phyloP scores from a whole-genome alignment of 2,329 filamentous ascomycete genomes.

The Stagonosporopsis cucurbitacearum region DNA sequence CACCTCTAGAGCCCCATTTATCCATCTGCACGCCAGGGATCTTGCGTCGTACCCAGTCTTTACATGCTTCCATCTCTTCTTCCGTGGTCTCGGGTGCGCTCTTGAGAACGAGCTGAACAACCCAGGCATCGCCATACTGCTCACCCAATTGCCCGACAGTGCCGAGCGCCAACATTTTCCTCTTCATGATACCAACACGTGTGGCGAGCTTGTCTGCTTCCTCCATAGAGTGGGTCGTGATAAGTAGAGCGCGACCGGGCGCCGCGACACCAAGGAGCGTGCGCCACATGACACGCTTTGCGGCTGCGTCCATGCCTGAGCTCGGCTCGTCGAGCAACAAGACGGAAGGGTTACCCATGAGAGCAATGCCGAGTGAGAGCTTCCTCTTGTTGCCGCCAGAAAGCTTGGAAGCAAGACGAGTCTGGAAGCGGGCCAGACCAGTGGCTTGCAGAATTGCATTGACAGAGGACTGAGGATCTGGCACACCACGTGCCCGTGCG shows the following conservation, averaged over 20 bases:
- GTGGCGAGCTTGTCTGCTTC: slow-evolving; percentile 88
- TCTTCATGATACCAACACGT: slow-evolving; percentile 84
- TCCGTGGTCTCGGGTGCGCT: slow-evolving; percentile 75
- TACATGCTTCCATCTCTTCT: slow-evolving; percentile 70
- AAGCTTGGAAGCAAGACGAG: slow-evolving; percentile 77
- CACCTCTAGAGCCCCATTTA: slow-evolving; percentile 66
- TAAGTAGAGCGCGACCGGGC: slow-evolving; percentile 77
- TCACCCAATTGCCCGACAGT: slow-evolving; percentile 74
- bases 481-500: slow-evolving; percentile 79
- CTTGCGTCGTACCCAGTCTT: slow-evolving; percentile 66
- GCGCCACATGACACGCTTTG: slow-evolving; percentile 92
- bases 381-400: slow-evolving; percentile 96
- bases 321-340: slow-evolving; percentile 88
- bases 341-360: slow-evolving; percentile 91
- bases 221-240: slow-evolving; percentile 96
- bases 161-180: slow-evolving; percentile 83
- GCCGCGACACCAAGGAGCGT: slow-evolving; percentile 75
- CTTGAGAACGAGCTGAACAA: slow-evolving; percentile 80
- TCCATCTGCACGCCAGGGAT: slow-evolving; percentile 70
- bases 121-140: slow-evolving; percentile 77
- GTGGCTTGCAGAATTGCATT: slow-evolving; percentile 79
- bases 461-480: slow-evolving; percentile 78
- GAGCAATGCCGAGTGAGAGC: slow-evolving; percentile 82
- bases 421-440: slow-evolving; percentile 72
- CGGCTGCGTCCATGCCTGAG: slow-evolving; percentile 86